A percentile compares a stretch with the other conserved stretches of the same genome.
Evolutionary conservation across 768 basidiomycete genomes (phyloP).

Genomic region (Melanogaster broomeanus): DNA sequence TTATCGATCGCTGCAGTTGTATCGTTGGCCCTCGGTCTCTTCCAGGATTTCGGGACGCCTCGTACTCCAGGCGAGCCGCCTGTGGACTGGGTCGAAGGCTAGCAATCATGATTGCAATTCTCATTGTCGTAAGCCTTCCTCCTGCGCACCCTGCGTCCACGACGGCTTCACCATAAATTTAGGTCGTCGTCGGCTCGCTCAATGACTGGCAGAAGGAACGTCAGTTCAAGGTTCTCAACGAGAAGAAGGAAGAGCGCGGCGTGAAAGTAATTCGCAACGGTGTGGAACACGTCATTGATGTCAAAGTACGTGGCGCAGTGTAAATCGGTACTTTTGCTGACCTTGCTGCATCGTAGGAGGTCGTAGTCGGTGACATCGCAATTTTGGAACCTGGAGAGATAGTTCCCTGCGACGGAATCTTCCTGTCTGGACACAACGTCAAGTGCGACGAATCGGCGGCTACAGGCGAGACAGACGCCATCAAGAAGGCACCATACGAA

Average conservation of each 20-base stretch:
- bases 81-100: conserved; percentile 98
- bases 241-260: conserved; percentile 91
- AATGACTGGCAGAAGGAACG: conserved; percentile 99
- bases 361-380: conserved; percentile 93
- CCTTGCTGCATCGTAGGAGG: conserved; percentile 52
- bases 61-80: conserved; percentile 61
- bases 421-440: conserved; percentile 89
- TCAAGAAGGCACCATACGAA: conserved; percentile 81
- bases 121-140: conserved; percentile 61
- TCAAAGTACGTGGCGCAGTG: conserved; percentile 58
- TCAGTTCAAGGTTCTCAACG: conserved; percentile 91
- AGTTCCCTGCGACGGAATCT: conserved; percentile 94
- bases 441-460: conserved; percentile 96
- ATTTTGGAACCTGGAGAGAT: conserved; percentile 95
- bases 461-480: conserved; percentile 95
- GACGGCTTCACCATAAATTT: background rate
- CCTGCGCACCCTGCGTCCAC: background rate
- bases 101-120: conserved; percentile 73
- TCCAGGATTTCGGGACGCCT: conserved; percentile 85
- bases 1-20: conserved; percentile 91
- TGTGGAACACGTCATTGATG: conserved; percentile 69
- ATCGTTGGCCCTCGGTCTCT: conserved; percentile 91
- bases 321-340: conserved; percentile 10
- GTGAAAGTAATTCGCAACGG: conserved; percentile 82
- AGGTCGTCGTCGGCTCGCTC: conserved; percentile 89